These are phyloP conservation scores for Fagus crenata DNA, from an alignment of 306 rosid genomes.

Conservation along the genomic window DNA sequence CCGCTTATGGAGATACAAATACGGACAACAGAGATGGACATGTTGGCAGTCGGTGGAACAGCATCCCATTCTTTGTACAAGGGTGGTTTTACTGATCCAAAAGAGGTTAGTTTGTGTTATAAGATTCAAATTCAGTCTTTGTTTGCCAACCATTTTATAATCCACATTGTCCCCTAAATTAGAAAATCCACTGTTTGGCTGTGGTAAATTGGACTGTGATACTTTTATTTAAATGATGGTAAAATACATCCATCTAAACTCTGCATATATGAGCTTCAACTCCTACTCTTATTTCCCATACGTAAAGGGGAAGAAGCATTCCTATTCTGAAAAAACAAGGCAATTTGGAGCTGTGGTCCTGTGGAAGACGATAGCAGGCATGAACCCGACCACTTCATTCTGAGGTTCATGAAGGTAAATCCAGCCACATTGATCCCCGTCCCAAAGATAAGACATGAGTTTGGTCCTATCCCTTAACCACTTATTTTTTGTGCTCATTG, in stretches of 20 bases:
- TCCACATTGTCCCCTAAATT: no score
- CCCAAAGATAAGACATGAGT: neutral
- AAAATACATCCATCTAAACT: neutral
- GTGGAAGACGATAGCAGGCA: no score
- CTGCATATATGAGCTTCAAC: neutral
- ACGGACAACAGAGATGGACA: constrained; percentile 82
- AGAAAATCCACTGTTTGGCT: no score
- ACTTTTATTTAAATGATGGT: neutral
- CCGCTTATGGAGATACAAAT: constrained; percentile 90
- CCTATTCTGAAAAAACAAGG: no score
- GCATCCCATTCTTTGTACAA: constrained; percentile 97
- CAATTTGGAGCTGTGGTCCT: no score
- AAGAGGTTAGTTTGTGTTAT: constrained; percentile 60
- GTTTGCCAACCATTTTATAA: neutral
- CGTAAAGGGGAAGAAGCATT: neutral
- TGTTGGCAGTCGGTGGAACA: constrained; percentile 68
- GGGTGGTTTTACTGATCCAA: constrained; percentile 81
- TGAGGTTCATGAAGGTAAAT: neutral
- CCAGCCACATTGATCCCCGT: neutral
- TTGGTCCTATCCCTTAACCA: neutral
- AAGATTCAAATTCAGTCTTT: neutral
- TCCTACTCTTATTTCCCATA: neutral
- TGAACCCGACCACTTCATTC: neutral
- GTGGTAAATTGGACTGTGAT: no score
- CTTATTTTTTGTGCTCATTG: neutral